These are phyloP conservation scores for Stentor coeruleus DNA, from an alignment of 73 alveolate species.

Conservation along the genomic window DNA sequence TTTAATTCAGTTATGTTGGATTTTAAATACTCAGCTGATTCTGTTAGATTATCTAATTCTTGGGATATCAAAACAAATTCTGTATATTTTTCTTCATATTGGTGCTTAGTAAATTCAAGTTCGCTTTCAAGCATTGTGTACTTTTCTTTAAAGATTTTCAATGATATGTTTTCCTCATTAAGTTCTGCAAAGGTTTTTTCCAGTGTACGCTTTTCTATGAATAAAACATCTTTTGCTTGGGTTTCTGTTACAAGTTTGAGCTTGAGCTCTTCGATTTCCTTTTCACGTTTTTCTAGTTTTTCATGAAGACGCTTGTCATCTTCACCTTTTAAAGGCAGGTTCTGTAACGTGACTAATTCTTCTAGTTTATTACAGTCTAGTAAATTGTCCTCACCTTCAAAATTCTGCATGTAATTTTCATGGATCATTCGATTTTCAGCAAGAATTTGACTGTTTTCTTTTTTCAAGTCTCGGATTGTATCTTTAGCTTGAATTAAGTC, in stretches of 20 bases:
- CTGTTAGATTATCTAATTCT: constrained; percentile 17
- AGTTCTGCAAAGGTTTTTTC: background rate
- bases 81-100: constrained; percentile 6
- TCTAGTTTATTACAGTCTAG: too few relatives aligned
- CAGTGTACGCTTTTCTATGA: background rate
- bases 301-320: background rate
- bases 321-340: background rate
- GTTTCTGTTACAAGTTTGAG: background rate
- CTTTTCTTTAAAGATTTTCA: background rate
- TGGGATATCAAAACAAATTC: background rate
- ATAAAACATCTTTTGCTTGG: background rate
- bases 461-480: constrained; percentile 15
- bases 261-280: constrained; percentile 25
- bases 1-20: background rate
- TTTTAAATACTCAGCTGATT: constrained; percentile 15
- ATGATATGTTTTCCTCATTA: background rate
- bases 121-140: background rate
- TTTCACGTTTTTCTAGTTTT: background rate
- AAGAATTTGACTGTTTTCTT: background rate
- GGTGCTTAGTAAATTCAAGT: background rate
- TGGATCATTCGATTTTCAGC: background rate
- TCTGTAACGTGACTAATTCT: background rate
- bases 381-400: too few relatives aligned
- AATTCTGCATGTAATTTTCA: too few relatives aligned
- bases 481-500: background rate